These are phyloP conservation scores for Collybiopsis luxurians DNA, from an alignment of 768 basidiomycete genomes.

Conservation along the genomic window DNA sequence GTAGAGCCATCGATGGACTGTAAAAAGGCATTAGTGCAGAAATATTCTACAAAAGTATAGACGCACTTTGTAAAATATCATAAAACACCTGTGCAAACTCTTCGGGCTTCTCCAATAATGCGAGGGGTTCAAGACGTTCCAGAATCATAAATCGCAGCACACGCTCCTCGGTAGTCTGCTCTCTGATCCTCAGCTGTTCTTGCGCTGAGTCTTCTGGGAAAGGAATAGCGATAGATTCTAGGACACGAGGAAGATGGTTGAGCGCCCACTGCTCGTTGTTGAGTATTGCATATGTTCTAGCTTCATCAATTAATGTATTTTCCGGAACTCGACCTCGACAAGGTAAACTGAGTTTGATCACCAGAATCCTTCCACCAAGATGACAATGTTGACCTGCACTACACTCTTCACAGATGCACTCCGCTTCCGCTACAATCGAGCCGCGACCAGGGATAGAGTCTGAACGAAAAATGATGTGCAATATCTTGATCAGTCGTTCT, in stretches of 20 bases:
- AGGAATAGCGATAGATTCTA: neutral
- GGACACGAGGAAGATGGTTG: neutral
- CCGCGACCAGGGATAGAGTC: neutral
- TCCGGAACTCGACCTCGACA: neutral
- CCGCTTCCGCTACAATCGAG: neutral
- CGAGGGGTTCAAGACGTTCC: neutral
- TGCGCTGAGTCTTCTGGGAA: neutral
- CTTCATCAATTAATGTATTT: neutral
- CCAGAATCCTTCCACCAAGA: neutral
- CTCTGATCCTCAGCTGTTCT: neutral
- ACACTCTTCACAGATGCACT: neutral
- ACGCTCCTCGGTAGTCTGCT: neutral
- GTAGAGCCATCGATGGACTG: conserved; percentile 9
- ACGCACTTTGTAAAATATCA: conserved; percentile 2
- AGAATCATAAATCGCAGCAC: neutral
- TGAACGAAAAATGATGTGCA: neutral
- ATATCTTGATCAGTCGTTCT: neutral
- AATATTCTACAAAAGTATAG: neutral
- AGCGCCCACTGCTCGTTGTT: neutral
- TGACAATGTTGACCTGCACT: neutral
- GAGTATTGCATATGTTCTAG: neutral
- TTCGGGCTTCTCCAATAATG: neutral
- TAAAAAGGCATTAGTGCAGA: neutral
- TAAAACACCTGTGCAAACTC: no score
- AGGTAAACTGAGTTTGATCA: neutral